Base-by-base conservation (phyloP, 2,329 filamentous ascomycete species). In the Neobulgaria alba region DNA sequence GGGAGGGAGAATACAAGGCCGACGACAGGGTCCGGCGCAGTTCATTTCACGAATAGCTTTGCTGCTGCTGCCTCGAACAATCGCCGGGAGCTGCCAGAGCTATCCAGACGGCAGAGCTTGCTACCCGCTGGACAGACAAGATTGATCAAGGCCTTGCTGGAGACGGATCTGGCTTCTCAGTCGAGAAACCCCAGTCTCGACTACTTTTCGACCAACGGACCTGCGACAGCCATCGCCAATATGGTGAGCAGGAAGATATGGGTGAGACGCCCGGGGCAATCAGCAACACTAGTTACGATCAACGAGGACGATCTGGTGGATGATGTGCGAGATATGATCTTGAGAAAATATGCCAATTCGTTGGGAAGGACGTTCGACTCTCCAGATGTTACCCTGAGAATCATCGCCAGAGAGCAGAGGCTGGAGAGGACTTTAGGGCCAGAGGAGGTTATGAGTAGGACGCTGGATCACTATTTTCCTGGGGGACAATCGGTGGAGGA, bases 321-420 rank as follows among this genome's bases (percentile, higher is more conserved):
- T 62, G 90, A 95, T 63, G 82, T 95, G 47, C 83, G 90, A 54
- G 92, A 95, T 53, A 78, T 87, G 70, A 92, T 96, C 42, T 68
- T 96, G 53, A 79, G 78, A 57, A 96, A 96, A 67, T 98, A 96
- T 62, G 79, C 80, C 54, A 96, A 98, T 64, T 93, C 88, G 10
- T 71, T 98, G 18, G 90, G 90, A 37, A 80, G 80, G 53, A 84
- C 75, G 38, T 95, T 89, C 62, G 92, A 98, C 65, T 75, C 92
- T 9, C 92, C 92, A 10, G 92, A 98, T 61, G 75, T 98, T 43
- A 79, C 76, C 9, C 70, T 96, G 49, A 79, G 84, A 48, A 84
- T 96, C 52, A 61, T 73, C 12, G 77, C 84, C n/a, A 75, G 87
- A 41, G 82, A 87, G 54, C 63, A 73, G 58, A 64, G 67, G 47